These are phyloP conservation scores for Apophysomyces ossiformis DNA, from an alignment of 371 early-diverging fungal species.

Conservation along the genomic window DNA sequence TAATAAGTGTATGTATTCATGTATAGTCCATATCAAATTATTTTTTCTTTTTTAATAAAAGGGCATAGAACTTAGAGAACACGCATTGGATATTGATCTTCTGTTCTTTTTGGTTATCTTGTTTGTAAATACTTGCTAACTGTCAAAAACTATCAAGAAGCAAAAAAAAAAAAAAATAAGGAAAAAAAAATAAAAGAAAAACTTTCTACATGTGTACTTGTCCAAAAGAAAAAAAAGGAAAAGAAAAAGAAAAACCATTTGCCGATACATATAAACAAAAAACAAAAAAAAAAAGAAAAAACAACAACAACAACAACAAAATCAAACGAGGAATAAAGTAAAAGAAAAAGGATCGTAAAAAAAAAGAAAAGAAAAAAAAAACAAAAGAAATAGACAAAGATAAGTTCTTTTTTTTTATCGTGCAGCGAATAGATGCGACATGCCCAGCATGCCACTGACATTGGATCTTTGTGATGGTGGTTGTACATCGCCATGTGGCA, in stretches of 20 bases:
- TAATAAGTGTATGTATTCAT: too few relatives aligned
- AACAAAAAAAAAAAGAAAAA: too few relatives aligned
- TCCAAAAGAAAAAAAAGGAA: neutral
- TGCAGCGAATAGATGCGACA: slow-evolving; percentile 4
- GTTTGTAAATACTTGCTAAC: neutral
- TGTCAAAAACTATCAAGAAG: neutral
- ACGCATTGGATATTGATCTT: neutral
- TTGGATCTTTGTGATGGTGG: neutral
- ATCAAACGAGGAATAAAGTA: neutral
- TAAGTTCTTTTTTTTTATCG: neutral
- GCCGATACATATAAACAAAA: too few relatives aligned
- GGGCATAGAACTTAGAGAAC: too few relatives aligned
- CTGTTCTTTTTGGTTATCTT: neutral
- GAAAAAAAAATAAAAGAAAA: neutral
- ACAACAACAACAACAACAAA: too few relatives aligned
- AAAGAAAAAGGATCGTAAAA: neutral
- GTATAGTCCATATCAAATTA: too few relatives aligned
- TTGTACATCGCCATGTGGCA: slow-evolving; percentile 3
- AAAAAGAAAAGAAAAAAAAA: neutral
- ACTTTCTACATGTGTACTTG: neutral
- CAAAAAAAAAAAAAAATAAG: neutral
- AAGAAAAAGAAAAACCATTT: too few relatives aligned
- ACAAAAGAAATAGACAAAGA: neutral
- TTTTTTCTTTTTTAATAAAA: too few relatives aligned
- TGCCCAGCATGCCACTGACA: slow-evolving; percentile 5